Evolutionary conservation across 1,284 basidiomycete genomes (phyloP), one percentile per base, ranked within the genome.

Genomic region (Puccinia hordei): DNA sequence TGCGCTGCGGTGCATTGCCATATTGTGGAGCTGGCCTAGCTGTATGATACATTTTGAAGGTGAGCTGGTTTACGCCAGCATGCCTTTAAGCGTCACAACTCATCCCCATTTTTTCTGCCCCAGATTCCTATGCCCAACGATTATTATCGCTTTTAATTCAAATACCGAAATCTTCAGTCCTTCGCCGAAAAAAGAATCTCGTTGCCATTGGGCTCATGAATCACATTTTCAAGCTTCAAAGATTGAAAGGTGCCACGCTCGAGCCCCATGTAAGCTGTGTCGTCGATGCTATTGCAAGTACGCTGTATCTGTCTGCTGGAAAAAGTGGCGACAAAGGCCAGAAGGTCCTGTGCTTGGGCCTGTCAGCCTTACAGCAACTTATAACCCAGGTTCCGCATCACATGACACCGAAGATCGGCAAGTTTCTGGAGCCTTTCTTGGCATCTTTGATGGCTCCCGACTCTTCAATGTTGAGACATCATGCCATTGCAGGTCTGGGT

Each of bases 291-390:
- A 69, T 78, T 46, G 38, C 76, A 33, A 66, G 66, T 33, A 78
- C 76, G 0, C 30, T 78, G 27, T 78, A 78, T 71, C 27, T 78
- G 24, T 78, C 76, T 33, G 76, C 65, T 55, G 76, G 76, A 27
- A 78, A 71, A 68, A 78, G 76, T 35, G 76, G 76, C 0, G 76
- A 78, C 27, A 78, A 78, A 41, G 76, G 76, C 9, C 63, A 78
- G 27, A 66, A 59, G 68, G 76, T 78, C 3, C 19, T 78, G 38
- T 38, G 63, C n/a, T 57, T 78, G 63, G 76, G 76, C 6, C 53
- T 78, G 24, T 65, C 51, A 6, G 76, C 76, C 22, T 61, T 78
- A 30, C 53, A 71, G 41, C 66, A 78, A 49, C 51, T 78, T 19
- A 71, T 53, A 4, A 78, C 44, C 6, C 76, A 78, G 38, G 38